Conservation (phyloP, 2,329 filamentous ascomycete genomes). For the Ophiostoma populinum region DNA sequence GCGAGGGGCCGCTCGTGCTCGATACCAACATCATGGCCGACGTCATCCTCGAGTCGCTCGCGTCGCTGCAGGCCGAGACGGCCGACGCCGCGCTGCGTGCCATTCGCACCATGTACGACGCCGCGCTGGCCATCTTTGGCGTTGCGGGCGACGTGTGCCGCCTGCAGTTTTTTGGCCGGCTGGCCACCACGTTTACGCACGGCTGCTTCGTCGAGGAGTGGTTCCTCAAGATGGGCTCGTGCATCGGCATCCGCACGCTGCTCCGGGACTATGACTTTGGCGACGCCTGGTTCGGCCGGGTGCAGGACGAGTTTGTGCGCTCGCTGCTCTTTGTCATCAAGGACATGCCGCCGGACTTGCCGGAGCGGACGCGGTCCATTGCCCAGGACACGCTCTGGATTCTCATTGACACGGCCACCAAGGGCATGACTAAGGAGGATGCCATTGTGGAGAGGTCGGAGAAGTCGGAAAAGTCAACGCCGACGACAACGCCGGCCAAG, state of each 20-base stretch:
- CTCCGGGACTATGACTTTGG: constrained; percentile 73
- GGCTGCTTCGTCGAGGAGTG: constrained; percentile 96
- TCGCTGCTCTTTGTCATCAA: constrained; percentile 97
- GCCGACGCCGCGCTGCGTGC: constrained; percentile 68
- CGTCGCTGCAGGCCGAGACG: constrained; percentile 66
- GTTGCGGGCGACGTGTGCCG: constrained; percentile 52
- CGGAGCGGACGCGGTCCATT: constrained; percentile 69
- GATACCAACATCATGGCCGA: constrained; percentile 79
- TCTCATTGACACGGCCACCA: constrained; percentile 62
- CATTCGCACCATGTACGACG: constrained; percentile 61
- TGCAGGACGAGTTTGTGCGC: constrained; percentile 74
- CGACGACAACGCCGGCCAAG: background rate
- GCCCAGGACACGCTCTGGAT: constrained; percentile 72
- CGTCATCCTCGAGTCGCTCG: constrained; percentile 75
- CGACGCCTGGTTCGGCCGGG: constrained; percentile 63
- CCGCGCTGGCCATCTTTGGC: constrained; percentile 65
- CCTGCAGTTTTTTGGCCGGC: constrained; percentile 68
- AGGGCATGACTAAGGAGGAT: constrained; percentile 66
- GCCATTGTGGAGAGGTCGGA: constrained; percentile 11
- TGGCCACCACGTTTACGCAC: constrained; percentile 76
- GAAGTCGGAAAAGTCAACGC: background rate
- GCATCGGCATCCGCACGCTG: constrained; percentile 74
- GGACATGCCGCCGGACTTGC: constrained; percentile 88
- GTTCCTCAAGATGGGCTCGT: constrained; percentile 93
- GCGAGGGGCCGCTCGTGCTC: constrained; percentile 74